A percentile compares a stretch with the other conserved stretches of the same genome.
phyloP scores from a whole-genome alignment of 306 rosid genomes.

The Notholithocarpus densiflorus region DNA sequence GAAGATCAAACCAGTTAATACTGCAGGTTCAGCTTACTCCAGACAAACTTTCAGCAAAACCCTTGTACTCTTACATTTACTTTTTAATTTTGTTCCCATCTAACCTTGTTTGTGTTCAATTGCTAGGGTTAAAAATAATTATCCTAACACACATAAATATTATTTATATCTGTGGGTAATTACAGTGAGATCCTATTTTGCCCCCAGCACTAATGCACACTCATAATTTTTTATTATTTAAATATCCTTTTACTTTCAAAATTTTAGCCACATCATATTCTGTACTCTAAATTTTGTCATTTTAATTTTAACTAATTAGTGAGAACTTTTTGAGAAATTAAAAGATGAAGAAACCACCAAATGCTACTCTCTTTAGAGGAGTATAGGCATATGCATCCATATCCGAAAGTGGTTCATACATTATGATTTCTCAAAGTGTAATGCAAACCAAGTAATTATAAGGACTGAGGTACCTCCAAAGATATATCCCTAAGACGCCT shows the following conservation, averaged over 20 bases:
- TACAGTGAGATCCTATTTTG: too few relatives aligned
- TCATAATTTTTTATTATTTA: background rate
- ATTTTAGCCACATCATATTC: too few relatives aligned
- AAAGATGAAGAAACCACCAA: too few relatives aligned
- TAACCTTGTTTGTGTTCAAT: background rate
- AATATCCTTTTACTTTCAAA: too few relatives aligned
- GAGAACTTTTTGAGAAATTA: too few relatives aligned
- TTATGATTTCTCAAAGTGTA: background rate
- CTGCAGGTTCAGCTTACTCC: background rate
- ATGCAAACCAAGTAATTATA: background rate
- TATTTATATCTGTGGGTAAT: too few relatives aligned
- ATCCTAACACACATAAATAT: too few relatives aligned
- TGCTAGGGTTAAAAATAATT: too few relatives aligned
- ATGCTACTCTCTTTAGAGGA: too few relatives aligned
- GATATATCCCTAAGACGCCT: slow-evolving; percentile 75
- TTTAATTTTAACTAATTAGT: too few relatives aligned
- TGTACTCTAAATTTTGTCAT: too few relatives aligned
- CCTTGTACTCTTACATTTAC: background rate
- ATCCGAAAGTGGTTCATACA: background rate
- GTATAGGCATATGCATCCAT: background rate
- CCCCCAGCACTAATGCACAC: too few relatives aligned
- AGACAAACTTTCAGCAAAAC: background rate
- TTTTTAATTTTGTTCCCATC: background rate
- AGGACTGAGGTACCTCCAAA: slow-evolving; percentile 58
- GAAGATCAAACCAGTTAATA: background rate